Conservation (phyloP, 108 stramenopile genomes). For the Craspedostauros australis region DNA sequence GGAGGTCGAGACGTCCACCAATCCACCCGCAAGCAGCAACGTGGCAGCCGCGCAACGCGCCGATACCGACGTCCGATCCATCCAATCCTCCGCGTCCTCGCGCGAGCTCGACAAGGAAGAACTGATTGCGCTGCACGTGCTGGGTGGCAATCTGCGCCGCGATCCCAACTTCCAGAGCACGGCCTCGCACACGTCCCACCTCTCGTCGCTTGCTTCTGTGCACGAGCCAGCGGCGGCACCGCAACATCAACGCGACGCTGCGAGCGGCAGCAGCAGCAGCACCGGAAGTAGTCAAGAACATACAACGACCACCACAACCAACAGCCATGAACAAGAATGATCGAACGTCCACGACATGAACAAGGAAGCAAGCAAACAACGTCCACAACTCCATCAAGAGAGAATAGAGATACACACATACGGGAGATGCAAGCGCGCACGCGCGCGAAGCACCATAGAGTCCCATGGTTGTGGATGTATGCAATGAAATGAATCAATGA, state of each 20-base stretch:
- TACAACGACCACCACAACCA: neutral
- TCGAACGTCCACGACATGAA: too few relatives aligned
- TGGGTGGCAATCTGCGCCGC: conserved; percentile 31
- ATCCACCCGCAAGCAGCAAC: conserved; percentile 2
- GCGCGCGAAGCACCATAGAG: too few relatives aligned
- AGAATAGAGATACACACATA: too few relatives aligned
- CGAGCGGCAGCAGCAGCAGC: neutral
- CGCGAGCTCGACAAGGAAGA: conserved; percentile 34
- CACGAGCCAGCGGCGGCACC: neutral
- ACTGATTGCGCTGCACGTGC: conserved; percentile 45
- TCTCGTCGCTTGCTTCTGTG: neutral
- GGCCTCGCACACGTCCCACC: neutral
- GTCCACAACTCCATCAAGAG: too few relatives aligned
- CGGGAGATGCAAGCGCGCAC: too few relatives aligned
- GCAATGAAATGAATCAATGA: neutral
- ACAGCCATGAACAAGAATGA: too few relatives aligned
- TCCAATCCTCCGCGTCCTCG: conserved; percentile 6
- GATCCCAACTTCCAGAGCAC: conserved; percentile 9
- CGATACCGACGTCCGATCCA: conserved; percentile 2
- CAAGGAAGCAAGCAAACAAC: too few relatives aligned
- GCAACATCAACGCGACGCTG: neutral
- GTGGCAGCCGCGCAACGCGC: neutral
- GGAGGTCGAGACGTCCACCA: too few relatives aligned
- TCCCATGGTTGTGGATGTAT: too few relatives aligned
- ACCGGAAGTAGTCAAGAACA: neutral